Evolutionary conservation across 495 filamentous ascomycete genomes (phyloP), one percentile per base, ranked within the genome.

Genomic region (Daldinia bambusicola): DNA sequence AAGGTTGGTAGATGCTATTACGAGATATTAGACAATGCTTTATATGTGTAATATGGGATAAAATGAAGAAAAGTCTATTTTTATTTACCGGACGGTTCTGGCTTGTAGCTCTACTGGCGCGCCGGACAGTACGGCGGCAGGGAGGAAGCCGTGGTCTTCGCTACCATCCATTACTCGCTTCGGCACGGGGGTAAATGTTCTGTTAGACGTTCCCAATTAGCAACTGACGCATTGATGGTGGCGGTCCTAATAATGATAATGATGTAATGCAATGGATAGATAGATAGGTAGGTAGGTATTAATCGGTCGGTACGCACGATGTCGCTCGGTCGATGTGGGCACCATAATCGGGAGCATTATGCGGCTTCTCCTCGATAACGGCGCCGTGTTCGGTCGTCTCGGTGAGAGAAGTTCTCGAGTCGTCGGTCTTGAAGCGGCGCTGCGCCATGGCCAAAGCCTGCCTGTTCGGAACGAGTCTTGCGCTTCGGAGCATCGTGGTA

Each of bases 31-130:
- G 71, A 71, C 32, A 32, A 37, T 36, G 26, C 50, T 50, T 59
- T 57, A 8, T 10, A 38, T 10, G 32, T 7, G 22, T 55, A 56
- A 12, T 26, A 26, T 26, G 26, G 26, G 1, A 26, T 26, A 26
- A 3, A 26, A 26, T 26, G n/a, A n/a, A 26, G 26, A 26, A 26
- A 26, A 26, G 52, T 14, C 12, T 53, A 2, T 9, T 14, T 10
- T 55, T 30, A 48, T 83, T 52, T 89, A 97, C 94, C 94, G 91
- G 76, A 97, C 95, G 69, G 93, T 95, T 63, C 95, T 87, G 51
- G 94, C 93, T 81, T 98, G 94, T 5, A 98, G 85, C 72, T 98
- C 96, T 37, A 93, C 89, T 26, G 95, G 95, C 48, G 95, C 96
- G 36, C 95, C 95, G 12, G 95, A 98, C 26, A 98, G 84, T 48